phyloP scores from a whole-genome alignment of 2,329 filamentous ascomycete species.

The Aureobasidium pullulans region DNA sequence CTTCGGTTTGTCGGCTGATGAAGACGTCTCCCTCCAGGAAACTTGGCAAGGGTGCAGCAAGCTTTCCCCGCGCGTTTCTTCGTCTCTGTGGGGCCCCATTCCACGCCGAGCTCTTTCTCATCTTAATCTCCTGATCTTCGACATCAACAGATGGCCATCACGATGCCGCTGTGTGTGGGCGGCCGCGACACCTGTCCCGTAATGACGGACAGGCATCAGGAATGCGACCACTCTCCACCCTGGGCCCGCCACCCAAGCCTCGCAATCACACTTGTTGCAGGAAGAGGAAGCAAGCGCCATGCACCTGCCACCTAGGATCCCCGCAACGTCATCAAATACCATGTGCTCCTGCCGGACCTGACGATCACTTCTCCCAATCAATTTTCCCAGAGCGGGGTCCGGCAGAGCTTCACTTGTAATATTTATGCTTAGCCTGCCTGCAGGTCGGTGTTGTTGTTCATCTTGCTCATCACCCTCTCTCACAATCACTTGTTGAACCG shows the following conservation, averaged over 20 bases:
- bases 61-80: neutral
- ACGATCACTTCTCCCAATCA: slow-evolving; percentile 1
- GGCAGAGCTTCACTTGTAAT: slow-evolving; percentile 6
- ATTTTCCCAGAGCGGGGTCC: slow-evolving; percentile 7
- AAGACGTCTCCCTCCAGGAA: neutral
- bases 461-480: neutral
- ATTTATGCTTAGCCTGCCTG: neutral
- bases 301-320: slow-evolving; percentile 1
- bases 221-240: neutral
- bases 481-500: neutral
- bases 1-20: slow-evolving; percentile 8
- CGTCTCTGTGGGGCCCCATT: neutral
- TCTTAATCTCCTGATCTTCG: neutral
- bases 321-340: slow-evolving; percentile 12
- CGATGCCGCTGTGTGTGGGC: too few relatives aligned
- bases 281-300: neutral
- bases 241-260: neutral
- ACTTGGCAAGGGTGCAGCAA: slow-evolving; percentile 4
- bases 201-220: neutral
- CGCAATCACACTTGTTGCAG: neutral
- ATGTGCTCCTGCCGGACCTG: slow-evolving; percentile 4
- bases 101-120: neutral
- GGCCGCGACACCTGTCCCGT: neutral
- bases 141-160: neutral
- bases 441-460: slow-evolving; percentile 2